A percentile compares a stretch with the other conserved stretches of the same genome.
Conservation (phyloP, 2,329 filamentous ascomycete genomes). For the Pyrenochaeta sp. region DNA sequence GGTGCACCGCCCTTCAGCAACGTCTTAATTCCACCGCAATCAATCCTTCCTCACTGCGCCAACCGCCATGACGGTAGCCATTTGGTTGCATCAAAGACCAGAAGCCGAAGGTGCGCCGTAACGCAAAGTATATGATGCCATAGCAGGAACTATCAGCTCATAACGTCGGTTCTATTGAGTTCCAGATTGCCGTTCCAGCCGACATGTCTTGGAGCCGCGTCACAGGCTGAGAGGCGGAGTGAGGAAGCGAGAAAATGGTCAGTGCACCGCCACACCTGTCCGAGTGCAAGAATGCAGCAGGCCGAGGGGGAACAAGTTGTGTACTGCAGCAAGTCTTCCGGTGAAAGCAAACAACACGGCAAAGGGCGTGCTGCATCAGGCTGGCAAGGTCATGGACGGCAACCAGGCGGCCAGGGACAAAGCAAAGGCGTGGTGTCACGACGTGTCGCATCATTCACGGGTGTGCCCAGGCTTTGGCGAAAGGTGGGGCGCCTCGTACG, state of each 20-base stretch:
- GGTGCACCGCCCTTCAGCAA: too few species aligned
- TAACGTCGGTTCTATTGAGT: neutral
- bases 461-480: neutral
- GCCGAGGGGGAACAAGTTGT: constrained; percentile 1
- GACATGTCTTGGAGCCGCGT: constrained; percentile 20
- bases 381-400: constrained; percentile 1
- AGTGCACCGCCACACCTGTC: constrained; percentile 28
- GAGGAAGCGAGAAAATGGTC: neutral
- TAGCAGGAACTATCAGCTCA: too few species aligned
- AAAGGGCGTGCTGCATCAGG: neutral
- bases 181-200: constrained; percentile 18
- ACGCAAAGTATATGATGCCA: too few species aligned
- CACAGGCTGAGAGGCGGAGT: constrained; percentile 11
- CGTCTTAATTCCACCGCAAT: too few species aligned
- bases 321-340: constrained; percentile 3
- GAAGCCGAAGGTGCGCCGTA: too few species aligned
- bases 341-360: constrained; percentile 2
- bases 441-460: constrained; percentile 16
- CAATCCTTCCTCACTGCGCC: too few species aligned
- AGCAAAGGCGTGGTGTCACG: constrained; percentile 8
- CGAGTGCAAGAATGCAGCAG: constrained; percentile 4
- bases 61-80: too few species aligned
- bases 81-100: too few species aligned
- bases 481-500: neutral
- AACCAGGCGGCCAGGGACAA: constrained; percentile 5